A percentile compares a stretch with the other conserved stretches of the same genome.
Evolutionary conservation across 768 basidiomycete species (phyloP).

Genomic region (Lactarius sanguifluus): DNA sequence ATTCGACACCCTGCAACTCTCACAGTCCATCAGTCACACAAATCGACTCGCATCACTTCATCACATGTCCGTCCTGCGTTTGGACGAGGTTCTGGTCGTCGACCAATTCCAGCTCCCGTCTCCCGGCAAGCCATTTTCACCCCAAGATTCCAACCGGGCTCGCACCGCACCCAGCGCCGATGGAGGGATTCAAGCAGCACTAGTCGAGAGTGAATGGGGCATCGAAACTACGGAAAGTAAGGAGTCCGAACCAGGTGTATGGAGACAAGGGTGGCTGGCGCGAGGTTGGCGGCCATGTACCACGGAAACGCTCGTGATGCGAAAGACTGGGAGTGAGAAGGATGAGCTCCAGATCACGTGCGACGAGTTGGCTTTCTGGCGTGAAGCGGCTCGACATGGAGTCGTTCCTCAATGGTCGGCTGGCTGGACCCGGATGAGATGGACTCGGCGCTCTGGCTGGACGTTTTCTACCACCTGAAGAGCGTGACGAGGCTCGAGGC

Average conservation of each 20-base stretch:
- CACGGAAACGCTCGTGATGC: no score
- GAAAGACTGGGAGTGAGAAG: no score
- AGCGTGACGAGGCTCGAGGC: not conserved
- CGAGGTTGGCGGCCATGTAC: no score
- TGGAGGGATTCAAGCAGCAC: no score
- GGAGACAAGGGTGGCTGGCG: no score
- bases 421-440: not conserved
- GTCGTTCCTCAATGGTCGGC: no score
- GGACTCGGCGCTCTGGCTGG: not conserved
- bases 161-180: no score
- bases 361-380: not conserved
- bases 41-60: not conserved
- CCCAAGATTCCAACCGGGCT: no score
- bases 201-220: no score
- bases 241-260: no score
- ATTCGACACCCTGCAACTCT: no score
- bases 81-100: constrained; percentile 3
- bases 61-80: constrained; percentile 2
- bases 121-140: not conserved
- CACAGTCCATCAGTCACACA: constrained; percentile 7
- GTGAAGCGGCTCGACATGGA: not conserved
- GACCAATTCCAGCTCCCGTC: not conserved
- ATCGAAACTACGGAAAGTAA: no score
- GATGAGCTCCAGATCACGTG: not conserved
- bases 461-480: not conserved